Percentiles rank a stretch among this genome's conserved stretches.
Evolutionary conservation across 306 rosid species (phyloP).

Genomic region (Pachyrhizus erosus): DNA sequence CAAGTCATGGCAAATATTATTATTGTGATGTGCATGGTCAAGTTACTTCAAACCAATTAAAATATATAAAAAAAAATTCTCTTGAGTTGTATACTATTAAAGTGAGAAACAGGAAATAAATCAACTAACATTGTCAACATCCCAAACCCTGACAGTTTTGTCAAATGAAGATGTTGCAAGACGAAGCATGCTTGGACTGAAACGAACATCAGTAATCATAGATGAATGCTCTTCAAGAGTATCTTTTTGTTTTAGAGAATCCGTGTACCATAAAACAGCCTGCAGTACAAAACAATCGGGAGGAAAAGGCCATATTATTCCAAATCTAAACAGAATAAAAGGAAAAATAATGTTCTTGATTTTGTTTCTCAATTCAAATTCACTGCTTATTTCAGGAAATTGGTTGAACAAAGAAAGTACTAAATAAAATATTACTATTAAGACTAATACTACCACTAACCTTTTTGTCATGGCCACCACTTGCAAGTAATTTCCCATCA

Average conservation of each 20-base stretch:
- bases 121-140: conserved; percentile 89
- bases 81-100: not conserved
- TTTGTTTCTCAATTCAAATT: conserved; percentile 19
- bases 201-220: conserved; percentile 92
- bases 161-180: conserved; percentile 97
- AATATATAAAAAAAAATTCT: conserved; percentile 3
- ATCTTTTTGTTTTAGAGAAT: conserved; percentile 73
- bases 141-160: conserved; percentile 98
- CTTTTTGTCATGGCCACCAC: conserved; percentile 99
- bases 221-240: conserved; percentile 87
- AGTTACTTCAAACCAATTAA: conserved; percentile 26
- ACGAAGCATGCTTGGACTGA: conserved; percentile 89
- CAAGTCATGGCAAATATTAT: not conserved
- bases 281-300: conserved; percentile 48
- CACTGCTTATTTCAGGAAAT: conserved; percentile 34
- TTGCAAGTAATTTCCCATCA: conserved; percentile 94
- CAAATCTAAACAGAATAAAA: conserved; percentile 23
- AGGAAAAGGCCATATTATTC: conserved; percentile 26
- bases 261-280: conserved; percentile 93
- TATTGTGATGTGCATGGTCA: not conserved
- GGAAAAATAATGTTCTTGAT: not conserved
- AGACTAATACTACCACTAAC: conserved; percentile 49
- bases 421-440: not conserved
- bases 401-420: conserved; percentile 22
- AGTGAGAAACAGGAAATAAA: conserved; percentile 28